Percentiles rank a stretch among this genome's conserved stretches.
These are phyloP conservation scores for Lojkania enalia DNA, from an alignment of 2,329 filamentous ascomycete species.

Conservation along the genomic window DNA sequence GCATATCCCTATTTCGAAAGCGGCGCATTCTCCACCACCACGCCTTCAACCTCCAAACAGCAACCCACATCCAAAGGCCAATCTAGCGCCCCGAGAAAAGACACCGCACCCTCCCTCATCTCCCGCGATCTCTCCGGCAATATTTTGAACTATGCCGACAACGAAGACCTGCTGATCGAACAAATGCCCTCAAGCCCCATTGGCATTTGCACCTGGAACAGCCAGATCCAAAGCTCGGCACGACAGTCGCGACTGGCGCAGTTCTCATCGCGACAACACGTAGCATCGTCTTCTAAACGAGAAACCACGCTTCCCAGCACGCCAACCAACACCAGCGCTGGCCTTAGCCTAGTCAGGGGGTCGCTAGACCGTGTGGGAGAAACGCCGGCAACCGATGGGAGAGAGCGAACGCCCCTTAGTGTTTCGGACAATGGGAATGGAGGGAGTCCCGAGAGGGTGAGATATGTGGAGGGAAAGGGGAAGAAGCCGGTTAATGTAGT, in stretches of 20 bases:
- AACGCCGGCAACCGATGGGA: constrained; percentile 12
- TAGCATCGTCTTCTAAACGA: constrained; percentile 9
- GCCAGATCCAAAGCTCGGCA: constrained; percentile 10
- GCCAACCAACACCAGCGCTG: neutral
- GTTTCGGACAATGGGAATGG: constrained; percentile 15
- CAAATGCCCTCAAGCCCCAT: constrained; percentile 23
- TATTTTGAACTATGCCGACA: constrained; percentile 23
- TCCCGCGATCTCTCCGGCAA: constrained; percentile 26
- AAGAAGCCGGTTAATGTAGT: constrained; percentile 16
- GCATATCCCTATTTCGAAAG: constrained; percentile 35
- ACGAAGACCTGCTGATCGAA: constrained; percentile 24
- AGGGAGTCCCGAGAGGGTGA: constrained; percentile 14
- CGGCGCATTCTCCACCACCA: too few species aligned
- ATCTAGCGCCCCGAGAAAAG: neutral
- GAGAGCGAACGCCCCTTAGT: constrained; percentile 22
- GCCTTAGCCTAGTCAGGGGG: constrained; percentile 1
- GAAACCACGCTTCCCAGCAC: constrained; percentile 7
- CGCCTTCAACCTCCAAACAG: constrained; percentile 8
- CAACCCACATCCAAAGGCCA: neutral
- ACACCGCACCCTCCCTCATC: constrained; percentile 10
- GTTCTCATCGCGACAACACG: too few species aligned
- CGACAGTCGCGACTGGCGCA: constrained; percentile 12
- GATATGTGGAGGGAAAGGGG: constrained; percentile 20
- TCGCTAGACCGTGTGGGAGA: constrained; percentile 1
- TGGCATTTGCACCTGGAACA: constrained; percentile 17